Base-by-base conservation (phyloP, 768 basidiomycete genomes). In the Infundibulicybe gibba region DNA sequence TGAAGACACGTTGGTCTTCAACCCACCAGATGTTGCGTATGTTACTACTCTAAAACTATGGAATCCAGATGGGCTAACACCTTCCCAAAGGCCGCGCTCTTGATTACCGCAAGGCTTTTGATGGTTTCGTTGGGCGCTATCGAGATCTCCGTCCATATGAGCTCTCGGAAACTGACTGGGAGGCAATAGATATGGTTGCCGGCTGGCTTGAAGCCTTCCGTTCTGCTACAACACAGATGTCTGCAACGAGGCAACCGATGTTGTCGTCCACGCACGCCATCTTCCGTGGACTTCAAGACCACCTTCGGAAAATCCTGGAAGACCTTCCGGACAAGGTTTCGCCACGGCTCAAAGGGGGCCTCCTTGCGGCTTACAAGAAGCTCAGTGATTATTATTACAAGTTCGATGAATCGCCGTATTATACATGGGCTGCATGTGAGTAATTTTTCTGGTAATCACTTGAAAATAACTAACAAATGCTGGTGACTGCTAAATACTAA, bases 171-270 rank as follows among this genome's bases (percentile, higher is more conserved):
- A 25, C 25, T 2, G 66, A 70, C n/a, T 70, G 66, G 68, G 34
- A 31, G 2, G 43, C 55, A 5, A 53, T 68, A 14, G 17, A 47
- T 4, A 34, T 52, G 14, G 55, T 64, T 10, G 32, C 50, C 2
- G 25, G 44, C 0, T 69, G 65, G 66, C 51, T 70, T 0, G 21
- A 56, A 17, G 41, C 47, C 8, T 70, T 64, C 43, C 54, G 59
- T 5, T 35, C 41, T 20, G 66, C 67, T 11, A 68, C 65, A 4
- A 61, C 58, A 0, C 51, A 64, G 40, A 68, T 67, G 65, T 67
- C 64, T 0, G 38, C 63, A 11, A 67, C 63, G 1, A 57, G 54
- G 32, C 42, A 44, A 3, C 53, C 64, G 1, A 66, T 62, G 58
- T 53, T 67, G 11, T 67, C 65, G 0, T 51, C 59, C 0, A 58